Percentiles rank a stretch among this genome's conserved stretches.
Evolutionary conservation across 495 filamentous ascomycete genomes (phyloP).

Genomic region (Aspergillus haitiensis): DNA sequence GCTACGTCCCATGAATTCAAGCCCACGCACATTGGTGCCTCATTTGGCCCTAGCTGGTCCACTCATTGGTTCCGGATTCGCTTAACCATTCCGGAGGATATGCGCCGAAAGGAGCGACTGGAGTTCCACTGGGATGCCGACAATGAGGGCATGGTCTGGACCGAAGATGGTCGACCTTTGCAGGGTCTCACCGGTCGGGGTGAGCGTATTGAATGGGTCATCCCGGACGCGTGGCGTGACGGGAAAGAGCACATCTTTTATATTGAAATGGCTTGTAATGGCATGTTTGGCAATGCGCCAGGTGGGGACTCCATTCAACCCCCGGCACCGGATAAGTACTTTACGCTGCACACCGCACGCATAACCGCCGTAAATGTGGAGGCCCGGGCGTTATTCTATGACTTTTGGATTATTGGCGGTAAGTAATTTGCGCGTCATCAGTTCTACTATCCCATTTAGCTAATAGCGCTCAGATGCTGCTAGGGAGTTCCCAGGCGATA

Average conservation of each 20-base stretch:
- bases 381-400: slow-evolving; percentile 78
- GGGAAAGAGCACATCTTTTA: slow-evolving; percentile 87
- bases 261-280: slow-evolving; percentile 97
- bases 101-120: slow-evolving; percentile 70
- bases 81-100: slow-evolving; percentile 70
- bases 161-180: slow-evolving; percentile 79
- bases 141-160: slow-evolving; percentile 91
- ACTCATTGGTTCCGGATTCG: slow-evolving; percentile 96
- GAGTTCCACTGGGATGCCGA: slow-evolving; percentile 96
- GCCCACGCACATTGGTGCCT: slow-evolving; percentile 70
- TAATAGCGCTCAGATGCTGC: slow-evolving; percentile 59
- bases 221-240: slow-evolving; percentile 76
- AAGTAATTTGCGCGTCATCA: slow-evolving; percentile 7
- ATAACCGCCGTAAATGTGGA: slow-evolving; percentile 87
- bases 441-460: not conserved
- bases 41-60: slow-evolving; percentile 92
- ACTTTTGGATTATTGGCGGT: slow-evolving; percentile 90
- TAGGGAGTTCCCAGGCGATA: slow-evolving; percentile 73
- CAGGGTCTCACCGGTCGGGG: slow-evolving; percentile 93
- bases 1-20: slow-evolving; percentile 78
- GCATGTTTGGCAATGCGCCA: slow-evolving; percentile 93
- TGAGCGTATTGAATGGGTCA: slow-evolving; percentile 85
- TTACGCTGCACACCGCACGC: slow-evolving; percentile 71
- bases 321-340: slow-evolving; percentile 78
- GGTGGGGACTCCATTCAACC: slow-evolving; percentile 88